Base-by-base conservation (phyloP, 768 basidiomycete genomes). In the Krasilnikovozyma curviuscula region DNA sequence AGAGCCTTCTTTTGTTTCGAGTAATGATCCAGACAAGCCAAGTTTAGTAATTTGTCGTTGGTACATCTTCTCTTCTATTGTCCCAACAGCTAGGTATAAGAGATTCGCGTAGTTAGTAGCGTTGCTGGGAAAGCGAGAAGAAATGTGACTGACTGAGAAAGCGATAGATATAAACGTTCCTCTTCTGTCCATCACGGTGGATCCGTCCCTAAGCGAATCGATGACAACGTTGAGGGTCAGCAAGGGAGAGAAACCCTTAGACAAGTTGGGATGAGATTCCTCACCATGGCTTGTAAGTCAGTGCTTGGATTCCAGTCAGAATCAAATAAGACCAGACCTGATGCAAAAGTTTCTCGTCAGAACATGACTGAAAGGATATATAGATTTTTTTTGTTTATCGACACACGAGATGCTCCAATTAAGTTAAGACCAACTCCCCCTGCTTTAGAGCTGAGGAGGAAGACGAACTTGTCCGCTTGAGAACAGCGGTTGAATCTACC, bases 231-330 rank as follows among this genome's bases (percentile, higher is more conserved):
- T 49, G n/a, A 33, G 45, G 28, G 10, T 34, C 40, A 13, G 27
- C 9, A 25, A 32, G 39, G 30, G 29, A 50, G 19, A 3, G 10
- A 39, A 14, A 55, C 67, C 39, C 52, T 84, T 85, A 85, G 74
- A 65, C 91, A 9, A 8, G 7, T 16, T 39, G 38, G 10, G 8
- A 9, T 8, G 8, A 23, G 84, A 60, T 89, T 91, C 41, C 91
- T 76, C 44, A 88, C 91, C 91, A 97, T 97, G 2, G 93, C 80
- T 64, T 98, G 93, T 16, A 88, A 64, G 66, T 98, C 93, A 28
- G 63, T 66, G n/a, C 61, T 62, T 5, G 65, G 65, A 35, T 66
- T 66, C 65, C 86, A 93, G 59, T 89, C 86, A 18, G 79, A 81
- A 63, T 93, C 88, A 32, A 91, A 69, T 40, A 89, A 70, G 18